A percentile compares a stretch with the other conserved stretches of the same genome.
phyloP scores from a whole-genome alignment of 2,329 filamentous ascomycete species.

The Trichoderma sp. region DNA sequence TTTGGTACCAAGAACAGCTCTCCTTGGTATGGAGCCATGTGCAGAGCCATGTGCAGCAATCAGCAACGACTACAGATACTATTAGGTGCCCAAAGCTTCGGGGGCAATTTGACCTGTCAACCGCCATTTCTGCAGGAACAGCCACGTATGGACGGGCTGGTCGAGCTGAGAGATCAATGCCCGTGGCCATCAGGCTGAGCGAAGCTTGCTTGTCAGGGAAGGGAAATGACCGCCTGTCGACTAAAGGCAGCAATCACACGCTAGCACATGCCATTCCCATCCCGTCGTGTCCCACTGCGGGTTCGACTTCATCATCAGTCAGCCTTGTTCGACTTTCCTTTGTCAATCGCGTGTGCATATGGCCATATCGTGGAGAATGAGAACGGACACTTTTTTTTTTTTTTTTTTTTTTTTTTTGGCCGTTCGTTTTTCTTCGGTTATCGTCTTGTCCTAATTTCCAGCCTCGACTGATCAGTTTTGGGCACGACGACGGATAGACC shows the following conservation, averaged over 20 bases:
- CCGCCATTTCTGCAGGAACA: neutral
- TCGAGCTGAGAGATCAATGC: neutral
- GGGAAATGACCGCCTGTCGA: neutral
- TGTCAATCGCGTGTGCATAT: slow-evolving; percentile 8
- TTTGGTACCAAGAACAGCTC: neutral
- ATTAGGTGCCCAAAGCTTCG: neutral
- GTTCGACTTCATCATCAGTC: neutral
- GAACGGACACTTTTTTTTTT: neutral
- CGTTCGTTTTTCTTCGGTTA: slow-evolving; percentile 11
- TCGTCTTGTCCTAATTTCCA: slow-evolving; percentile 7
- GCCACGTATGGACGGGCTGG: neutral
- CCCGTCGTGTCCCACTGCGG: neutral
- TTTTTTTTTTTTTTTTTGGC: neutral
- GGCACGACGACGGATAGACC: neutral
- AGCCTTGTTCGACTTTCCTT: neutral
- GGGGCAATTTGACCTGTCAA: neutral
- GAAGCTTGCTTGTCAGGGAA: neutral
- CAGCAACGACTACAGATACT: neutral
- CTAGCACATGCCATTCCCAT: neutral
- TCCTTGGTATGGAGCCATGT: neutral
- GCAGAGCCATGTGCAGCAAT: neutral
- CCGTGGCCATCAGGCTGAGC: neutral
- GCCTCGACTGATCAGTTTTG: neutral
- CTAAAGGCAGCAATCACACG: neutral
- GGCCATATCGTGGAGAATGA: slow-evolving; percentile 11